phyloP scores from a whole-genome alignment of 176 grass and related monocot genomes.

The Musa itinerans region DNA sequence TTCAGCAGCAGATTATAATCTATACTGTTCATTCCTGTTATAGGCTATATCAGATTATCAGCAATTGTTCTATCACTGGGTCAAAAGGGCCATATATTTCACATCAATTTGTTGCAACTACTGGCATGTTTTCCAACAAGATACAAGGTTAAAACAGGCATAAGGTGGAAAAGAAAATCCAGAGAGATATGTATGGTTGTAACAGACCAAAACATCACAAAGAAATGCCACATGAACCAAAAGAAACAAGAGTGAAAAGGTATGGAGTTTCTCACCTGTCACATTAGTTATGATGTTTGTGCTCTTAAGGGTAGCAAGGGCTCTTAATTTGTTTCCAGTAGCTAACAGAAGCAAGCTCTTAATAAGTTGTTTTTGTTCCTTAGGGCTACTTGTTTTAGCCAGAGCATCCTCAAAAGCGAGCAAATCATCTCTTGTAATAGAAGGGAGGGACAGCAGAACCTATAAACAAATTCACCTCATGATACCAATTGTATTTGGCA shows the following conservation, averaged over 20 bases:
- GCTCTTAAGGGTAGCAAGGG: constrained; percentile 70
- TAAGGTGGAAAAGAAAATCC: not conserved
- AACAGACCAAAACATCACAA: not conserved
- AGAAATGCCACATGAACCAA: constrained; percentile 3
- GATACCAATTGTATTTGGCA: not conserved
- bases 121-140: not conserved
- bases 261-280: constrained; percentile 46
- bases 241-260: not conserved
- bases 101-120: not conserved
- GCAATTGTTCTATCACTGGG: not conserved
- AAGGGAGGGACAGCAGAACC: constrained; percentile 70
- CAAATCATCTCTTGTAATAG: constrained; percentile 70
- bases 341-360: constrained; percentile 81
- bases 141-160: not conserved
- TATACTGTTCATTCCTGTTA: not conserved
- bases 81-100: not conserved
- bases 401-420: constrained; percentile 77
- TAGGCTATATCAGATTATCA: not conserved
- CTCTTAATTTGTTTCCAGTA: constrained; percentile 87
- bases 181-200: not conserved
- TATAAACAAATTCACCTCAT: constrained; percentile 14
- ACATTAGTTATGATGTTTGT: constrained; percentile 94
- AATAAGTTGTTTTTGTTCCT: constrained; percentile 87
- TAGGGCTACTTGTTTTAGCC: constrained; percentile 79
- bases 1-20: not conserved